phyloP scores from a whole-genome alignment of 768 basidiomycete genomes.

The Suillus americanus region DNA sequence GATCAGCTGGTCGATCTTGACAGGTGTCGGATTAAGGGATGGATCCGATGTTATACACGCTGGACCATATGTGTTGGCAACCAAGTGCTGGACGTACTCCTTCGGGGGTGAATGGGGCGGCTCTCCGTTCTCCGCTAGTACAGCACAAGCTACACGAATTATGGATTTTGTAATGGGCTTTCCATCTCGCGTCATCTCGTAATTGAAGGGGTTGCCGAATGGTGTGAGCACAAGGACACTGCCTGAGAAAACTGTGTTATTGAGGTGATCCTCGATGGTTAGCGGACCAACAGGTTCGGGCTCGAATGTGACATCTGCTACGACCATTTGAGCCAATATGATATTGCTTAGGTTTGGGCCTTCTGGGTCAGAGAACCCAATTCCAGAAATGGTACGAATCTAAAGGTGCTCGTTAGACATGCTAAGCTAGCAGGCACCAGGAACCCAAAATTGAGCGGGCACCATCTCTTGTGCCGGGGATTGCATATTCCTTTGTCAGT shows the following conservation, averaged over 20 bases:
- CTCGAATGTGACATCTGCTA: constrained; percentile 47
- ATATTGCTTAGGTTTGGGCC: constrained; percentile 18
- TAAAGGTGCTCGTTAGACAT: constrained; percentile 16
- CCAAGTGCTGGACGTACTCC: constrained; percentile 2
- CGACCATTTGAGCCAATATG: constrained; percentile 37
- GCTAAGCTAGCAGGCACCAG: neutral
- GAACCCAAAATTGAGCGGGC: constrained; percentile 40
- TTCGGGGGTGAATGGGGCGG: constrained; percentile 24
- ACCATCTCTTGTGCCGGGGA: constrained; percentile 45
- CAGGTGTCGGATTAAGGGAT: constrained; percentile 19
- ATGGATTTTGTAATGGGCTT: constrained; percentile 12
- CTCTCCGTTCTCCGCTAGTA: constrained; percentile 30
- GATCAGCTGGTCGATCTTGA: constrained; percentile 32
- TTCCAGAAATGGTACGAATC: constrained; percentile 42
- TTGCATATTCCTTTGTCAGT: no score
- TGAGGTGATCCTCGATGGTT: constrained; percentile 14
- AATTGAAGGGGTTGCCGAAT: constrained; percentile 23
- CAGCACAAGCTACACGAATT: constrained; percentile 38
- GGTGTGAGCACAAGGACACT: constrained; percentile 34
- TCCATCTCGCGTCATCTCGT: neutral
- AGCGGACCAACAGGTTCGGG: constrained; percentile 17
- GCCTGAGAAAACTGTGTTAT: constrained; percentile 20
- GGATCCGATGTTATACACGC: constrained; percentile 1
- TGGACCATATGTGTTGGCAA: constrained; percentile 1
- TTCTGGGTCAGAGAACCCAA: constrained; percentile 46